Conservation (phyloP, 2,329 filamentous ascomycete genomes). For the Dissoconium aciculare region DNA sequence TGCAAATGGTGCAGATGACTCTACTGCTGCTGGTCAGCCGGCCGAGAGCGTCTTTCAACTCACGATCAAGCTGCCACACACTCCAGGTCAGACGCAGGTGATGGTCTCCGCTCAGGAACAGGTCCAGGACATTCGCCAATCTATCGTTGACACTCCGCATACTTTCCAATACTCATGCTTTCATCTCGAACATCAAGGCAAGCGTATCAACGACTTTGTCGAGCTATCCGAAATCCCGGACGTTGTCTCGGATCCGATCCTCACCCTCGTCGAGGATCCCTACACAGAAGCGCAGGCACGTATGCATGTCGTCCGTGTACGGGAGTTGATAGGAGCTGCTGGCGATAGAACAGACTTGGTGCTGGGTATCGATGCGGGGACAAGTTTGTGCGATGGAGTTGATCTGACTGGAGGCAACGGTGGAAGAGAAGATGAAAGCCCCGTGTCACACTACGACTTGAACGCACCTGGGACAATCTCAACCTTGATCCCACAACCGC, state of each 20-base stretch:
- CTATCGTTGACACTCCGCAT: slow-evolving; percentile 80
- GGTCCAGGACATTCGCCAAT: slow-evolving; percentile 91
- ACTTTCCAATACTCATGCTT: slow-evolving; percentile 98
- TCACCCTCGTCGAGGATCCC: slow-evolving; percentile 76
- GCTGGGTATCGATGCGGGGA: slow-evolving; percentile 70
- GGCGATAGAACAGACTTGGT: slow-evolving; percentile 76
- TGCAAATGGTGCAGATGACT: slow-evolving; percentile 12
- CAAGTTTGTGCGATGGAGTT: slow-evolving; percentile 75
- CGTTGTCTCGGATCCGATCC: slow-evolving; percentile 60
- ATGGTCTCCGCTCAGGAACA: slow-evolving; percentile 83
- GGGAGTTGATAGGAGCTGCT: slow-evolving; percentile 84
- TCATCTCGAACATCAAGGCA: slow-evolving; percentile 80
- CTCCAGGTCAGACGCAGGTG: slow-evolving; percentile 64
- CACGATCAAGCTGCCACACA: slow-evolving; percentile 67
- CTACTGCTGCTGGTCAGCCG: slow-evolving; percentile 9
- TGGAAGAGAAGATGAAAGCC: slow-evolving; percentile 17
- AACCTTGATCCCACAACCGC: slow-evolving; percentile 52
- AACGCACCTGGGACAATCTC: slow-evolving; percentile 51
- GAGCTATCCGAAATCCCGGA: slow-evolving; percentile 79
- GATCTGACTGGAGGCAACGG: slow-evolving; percentile 17
- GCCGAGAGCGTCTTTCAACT: slow-evolving; percentile 46
- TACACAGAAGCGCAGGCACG: slow-evolving; percentile 98
- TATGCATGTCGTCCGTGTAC: slow-evolving; percentile 78
- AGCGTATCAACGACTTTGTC: slow-evolving; percentile 88
- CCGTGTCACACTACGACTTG: slow-evolving; percentile 64